Evolutionary conservation across 192 early-diverging fungal genomes (phyloP), one percentile per base, ranked within the genome.

Genomic region (Backusella westeae): DNA sequence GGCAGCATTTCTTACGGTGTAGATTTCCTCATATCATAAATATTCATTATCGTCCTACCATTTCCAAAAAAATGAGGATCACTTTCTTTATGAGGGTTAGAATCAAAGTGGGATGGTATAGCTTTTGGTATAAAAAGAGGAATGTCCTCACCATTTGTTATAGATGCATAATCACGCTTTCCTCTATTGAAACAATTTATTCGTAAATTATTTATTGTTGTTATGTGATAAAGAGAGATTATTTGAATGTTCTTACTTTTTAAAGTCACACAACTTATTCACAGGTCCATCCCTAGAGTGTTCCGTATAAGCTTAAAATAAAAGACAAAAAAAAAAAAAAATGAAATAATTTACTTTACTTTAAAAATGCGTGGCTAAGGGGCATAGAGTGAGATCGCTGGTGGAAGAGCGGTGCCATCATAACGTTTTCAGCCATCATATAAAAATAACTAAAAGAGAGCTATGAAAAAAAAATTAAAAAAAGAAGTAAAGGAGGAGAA

Each of bases 321-420:
- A 29, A n/a, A 34, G 15, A 67, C 14, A 23, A 67, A 34, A 36
- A 69, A 19, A 23, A 67, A 34, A 36, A 69, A 19, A 38, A 21
- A 38, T 39, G 21, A 7, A 36, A 69, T n/a, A 21, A 38, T 34
- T 69, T 69, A 71, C 69, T 35, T 71, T 71, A 71, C 69, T 71
- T 71, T 44, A 44, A 26, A 44, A 71, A 71, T 71, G 21, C 69
- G 32, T 71, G 69, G 7, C 69, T 39, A 44, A 71, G 38, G 17
- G 69, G 69, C 69, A 71, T 71, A 44, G 69, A 71, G 21, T 71
- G 69, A 42, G 69, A 71, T 29, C 69, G 38, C 36, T 71, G 69
- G 15, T 71, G 69, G 34, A 71, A 71, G 12, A 71, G 69, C 26
- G 69, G 69, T 71, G 69, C 39, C 39, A 71, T 39, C 21, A 71